Base-by-base conservation (phyloP, 805 yeast genomes). In the Tetrapisispora namnaoensis region DNA sequence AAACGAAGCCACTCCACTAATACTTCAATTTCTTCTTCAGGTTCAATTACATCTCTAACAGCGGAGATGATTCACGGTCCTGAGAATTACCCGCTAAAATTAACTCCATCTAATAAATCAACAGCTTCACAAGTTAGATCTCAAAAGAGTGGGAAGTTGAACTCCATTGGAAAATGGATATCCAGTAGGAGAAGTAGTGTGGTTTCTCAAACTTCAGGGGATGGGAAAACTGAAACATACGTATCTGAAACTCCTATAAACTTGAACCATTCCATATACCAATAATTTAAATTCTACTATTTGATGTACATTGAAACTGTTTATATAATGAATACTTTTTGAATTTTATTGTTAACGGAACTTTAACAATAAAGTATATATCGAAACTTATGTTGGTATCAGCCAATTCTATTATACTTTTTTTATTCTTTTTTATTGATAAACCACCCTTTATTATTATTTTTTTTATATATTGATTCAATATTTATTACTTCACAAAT, bases 181-280 rank as follows among this genome's bases (percentile, higher is more conserved):
- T 42, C 44, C 2, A 42, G 32, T 42, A 28, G 44, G 30, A 28
- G 44, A 27, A 32, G 44, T 13, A 42, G 44, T 30, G 22, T 42
- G 3, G 37, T 28, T 10, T 42, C 44, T 13, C 44, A 42, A 32
- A n/a, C 17, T 20, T 42, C 37, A 18, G 17, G 18, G 17, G 44
- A 42, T 11, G 27, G 11, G 5, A 42, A 20, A 17, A 2, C 41
- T 36, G 32, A 30, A 24, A 21, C 30, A 44, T 42, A 35, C 40
- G 13, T 32, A 41, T 24, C 35, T 44, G 41, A 44, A 42, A 44
- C 39, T 42, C 54, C 50, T 35, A 22, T 37, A 6, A 42, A 28
- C 24, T 24, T 24, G 18, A 45, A 16, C 45, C 86, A 80, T 62
- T 67, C 80, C 61, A 79, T 76, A 54, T 72, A 74, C 52, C 44